These are phyloP conservation scores for Cyathus striatus DNA, from an alignment of 768 basidiomycete species.

Conservation along the genomic window DNA sequence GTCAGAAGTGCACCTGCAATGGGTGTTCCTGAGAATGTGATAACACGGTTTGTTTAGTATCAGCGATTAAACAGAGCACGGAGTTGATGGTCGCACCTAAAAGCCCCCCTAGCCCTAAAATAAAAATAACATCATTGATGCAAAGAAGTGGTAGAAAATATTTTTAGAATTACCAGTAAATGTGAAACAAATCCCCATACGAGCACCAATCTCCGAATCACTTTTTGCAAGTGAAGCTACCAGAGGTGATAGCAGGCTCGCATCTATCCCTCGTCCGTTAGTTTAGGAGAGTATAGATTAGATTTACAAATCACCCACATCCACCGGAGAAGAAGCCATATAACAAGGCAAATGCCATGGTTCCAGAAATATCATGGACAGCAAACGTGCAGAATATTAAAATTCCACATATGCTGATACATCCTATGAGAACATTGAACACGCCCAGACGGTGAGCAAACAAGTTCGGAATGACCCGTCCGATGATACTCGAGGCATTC, in stretches of 20 bases:
- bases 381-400: constrained; percentile 41
- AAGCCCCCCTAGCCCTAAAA: too few relatives aligned
- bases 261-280: constrained; percentile 18
- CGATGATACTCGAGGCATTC: background rate
- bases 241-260: constrained; percentile 39
- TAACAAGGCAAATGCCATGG: constrained; percentile 31
- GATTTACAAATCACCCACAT: constrained; percentile 11
- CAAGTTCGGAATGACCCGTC: constrained; percentile 38
- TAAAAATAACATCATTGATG: too few relatives aligned
- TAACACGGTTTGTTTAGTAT: background rate
- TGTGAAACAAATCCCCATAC: constrained; percentile 47
- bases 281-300: background rate
- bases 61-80: background rate
- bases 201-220: constrained; percentile 48
- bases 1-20: constrained; percentile 49
- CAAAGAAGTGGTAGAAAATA: background rate
- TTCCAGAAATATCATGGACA: constrained; percentile 23
- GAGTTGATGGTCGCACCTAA: too few relatives aligned
- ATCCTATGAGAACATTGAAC: constrained; percentile 31
- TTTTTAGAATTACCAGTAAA: constrained; percentile 31
- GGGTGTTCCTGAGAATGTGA: constrained; percentile 28
- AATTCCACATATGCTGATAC: constrained; percentile 19
- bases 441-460: constrained; percentile 38
- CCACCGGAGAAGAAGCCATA: constrained; percentile 45
- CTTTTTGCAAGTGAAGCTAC: constrained; percentile 36